phyloP scores from a whole-genome alignment of 805 yeast species.

The Kazachstania africana region DNA sequence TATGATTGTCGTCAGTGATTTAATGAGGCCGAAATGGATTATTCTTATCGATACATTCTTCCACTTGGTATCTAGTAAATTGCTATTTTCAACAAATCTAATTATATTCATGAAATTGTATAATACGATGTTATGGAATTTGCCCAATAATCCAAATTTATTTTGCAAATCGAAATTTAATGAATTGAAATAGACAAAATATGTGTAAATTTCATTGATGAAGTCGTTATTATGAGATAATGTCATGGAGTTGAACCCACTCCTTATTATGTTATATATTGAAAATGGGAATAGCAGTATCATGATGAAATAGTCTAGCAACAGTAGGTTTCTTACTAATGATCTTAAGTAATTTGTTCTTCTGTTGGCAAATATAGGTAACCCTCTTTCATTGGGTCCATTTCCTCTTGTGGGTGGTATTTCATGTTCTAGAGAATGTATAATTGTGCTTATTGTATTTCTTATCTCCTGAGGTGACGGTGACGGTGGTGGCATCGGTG shows the following conservation, averaged over 20 bases:
- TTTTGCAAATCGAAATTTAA: constrained; percentile 7
- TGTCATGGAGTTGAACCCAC: constrained; percentile 22
- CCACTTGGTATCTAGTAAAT: too few species aligned
- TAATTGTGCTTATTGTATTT: constrained; percentile 1
- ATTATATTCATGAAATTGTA: constrained; percentile 17
- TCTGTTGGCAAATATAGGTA: constrained; percentile 11
- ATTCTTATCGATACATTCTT: neutral
- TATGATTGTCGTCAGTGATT: constrained; percentile 10
- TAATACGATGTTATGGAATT: constrained; percentile 23
- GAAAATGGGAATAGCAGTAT: constrained; percentile 24
- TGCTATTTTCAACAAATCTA: constrained; percentile 1
- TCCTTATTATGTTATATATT: constrained; percentile 19
- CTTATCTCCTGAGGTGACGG: constrained; percentile 1
- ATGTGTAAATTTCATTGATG: constrained; percentile 14
- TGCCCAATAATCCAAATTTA: constrained; percentile 16
- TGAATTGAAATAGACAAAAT: constrained; percentile 14
- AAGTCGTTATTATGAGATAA: constrained; percentile 21
- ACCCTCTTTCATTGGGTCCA: neutral
- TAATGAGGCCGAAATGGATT: constrained; percentile 5
- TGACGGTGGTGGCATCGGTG: too few species aligned
- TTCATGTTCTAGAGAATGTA: constrained; percentile 2
- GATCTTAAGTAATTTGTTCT: constrained; percentile 13
- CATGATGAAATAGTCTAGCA: constrained; percentile 21
- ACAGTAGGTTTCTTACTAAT: constrained; percentile 16
- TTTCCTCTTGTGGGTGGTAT: neutral